Evolutionary conservation across 129 eudicot species (phyloP), one percentile per base, ranked within the genome.

Genomic region (Flaveria brownii): DNA sequence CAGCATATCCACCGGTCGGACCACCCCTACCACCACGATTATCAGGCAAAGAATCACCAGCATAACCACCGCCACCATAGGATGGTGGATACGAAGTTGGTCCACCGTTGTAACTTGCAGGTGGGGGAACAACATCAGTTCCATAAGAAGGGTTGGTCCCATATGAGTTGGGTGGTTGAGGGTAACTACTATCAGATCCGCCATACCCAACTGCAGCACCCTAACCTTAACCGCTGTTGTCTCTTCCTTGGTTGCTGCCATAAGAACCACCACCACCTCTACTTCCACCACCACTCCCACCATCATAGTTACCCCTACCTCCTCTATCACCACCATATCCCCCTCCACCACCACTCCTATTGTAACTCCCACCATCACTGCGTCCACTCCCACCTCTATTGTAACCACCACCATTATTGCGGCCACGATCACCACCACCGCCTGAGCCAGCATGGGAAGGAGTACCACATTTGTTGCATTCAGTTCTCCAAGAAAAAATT

Each of bases 121-220:
- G 99, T 8, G 97, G 97, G 64, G 94, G 99, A 71, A 89, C 97
- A 55, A 96, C 90, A 83, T 89, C 99, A 12, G 92, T 85, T 76
- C 87, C 96, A 72, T 93, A 93, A 46, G 66, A 41, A 77, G 86
- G 83, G 82, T 82, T 85, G 22, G 86, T 84, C 52, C 84, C 91
- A 42, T 86, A 93, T 23, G 87, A 70, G 75, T 43, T 82, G 4
- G 86, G 86, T 18, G 88, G 86, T 45, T 86, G 96, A 39, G 91
- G 82, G 75, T 88, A 91, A 23, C 69, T 80, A 56, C 83, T 85
- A 77, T 86, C 96, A 76, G 91, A 69, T 15, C 97, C 93, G 0
- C 91, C 92, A 82, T 93, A 87, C 42, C 62, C 88, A 43, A 62
- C 68, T 41, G 88, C 87, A 70, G 92, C 80, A 64, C 67, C 83